These are phyloP conservation scores for Rhizoctonia solani DNA, from an alignment of 1,284 basidiomycete species.

Conservation along the genomic window DNA sequence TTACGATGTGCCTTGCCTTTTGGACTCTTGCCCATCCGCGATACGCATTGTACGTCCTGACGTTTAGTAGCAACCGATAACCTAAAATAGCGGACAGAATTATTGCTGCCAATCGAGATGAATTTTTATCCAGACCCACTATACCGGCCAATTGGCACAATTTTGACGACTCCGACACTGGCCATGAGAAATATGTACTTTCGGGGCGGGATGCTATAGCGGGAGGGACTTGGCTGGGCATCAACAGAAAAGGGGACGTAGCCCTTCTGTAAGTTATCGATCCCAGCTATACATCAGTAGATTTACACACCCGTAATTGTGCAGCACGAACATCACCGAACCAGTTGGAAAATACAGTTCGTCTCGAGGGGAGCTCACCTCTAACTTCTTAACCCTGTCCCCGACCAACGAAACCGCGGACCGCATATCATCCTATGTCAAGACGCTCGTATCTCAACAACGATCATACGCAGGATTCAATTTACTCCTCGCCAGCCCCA, in stretches of 20 bases:
- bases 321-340: conserved; percentile 81
- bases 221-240: conserved; percentile 79
- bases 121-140: conserved; percentile 68
- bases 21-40: conserved; percentile 74
- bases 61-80: conserved; percentile 1
- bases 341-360: conserved; percentile 52
- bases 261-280: conserved; percentile 65
- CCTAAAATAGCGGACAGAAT: conserved; percentile 54
- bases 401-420: conserved; percentile 45
- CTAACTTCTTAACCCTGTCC: conserved; percentile 63
- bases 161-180: conserved; percentile 52
- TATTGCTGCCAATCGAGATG: conserved; percentile 75
- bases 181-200: conserved; percentile 52
- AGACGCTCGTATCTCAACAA: conserved; percentile 27
- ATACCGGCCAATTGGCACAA: conserved; percentile 60
- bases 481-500: conserved; percentile 61
- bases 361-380: conserved; percentile 68
- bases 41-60: conserved; percentile 70
- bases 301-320: background rate
- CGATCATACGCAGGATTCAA: conserved; percentile 73
- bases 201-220: conserved; percentile 72
- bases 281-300: background rate
- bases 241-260: conserved; percentile 62
- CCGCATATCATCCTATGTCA: conserved; percentile 28
- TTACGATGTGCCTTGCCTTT: conserved; percentile 74